Evolutionary conservation across 225 moss, liverwort and hornwort species (phyloP), one percentile per base, ranked within the genome.

Genomic region (Sphagnum tenellum): DNA sequence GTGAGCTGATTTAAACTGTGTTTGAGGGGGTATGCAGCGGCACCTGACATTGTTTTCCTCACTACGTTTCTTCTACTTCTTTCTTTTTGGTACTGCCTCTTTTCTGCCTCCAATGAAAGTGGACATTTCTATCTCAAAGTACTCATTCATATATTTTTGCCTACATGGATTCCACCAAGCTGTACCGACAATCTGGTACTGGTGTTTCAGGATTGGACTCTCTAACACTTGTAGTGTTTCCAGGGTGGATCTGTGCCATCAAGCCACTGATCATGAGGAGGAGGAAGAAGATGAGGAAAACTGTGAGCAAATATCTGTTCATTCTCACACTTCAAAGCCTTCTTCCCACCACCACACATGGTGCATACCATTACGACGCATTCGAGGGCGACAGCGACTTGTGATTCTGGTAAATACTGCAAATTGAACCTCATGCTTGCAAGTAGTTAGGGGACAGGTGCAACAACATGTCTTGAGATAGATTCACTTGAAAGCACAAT

Each of bases 161-260:
- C 29, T 29, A 29, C 29, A 29, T 29, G 29, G 29, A 29, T 29
- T 29, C 29, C 29, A 29, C 29, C 29, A 29, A 29, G 29, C 29
- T 29, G 29, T 29, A 29, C 29, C 29, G 29, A 29, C 29, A 29
- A 29, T 29, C 29, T 29, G 29, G 29, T 29, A 29, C 29, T 29
- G 29, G 29, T 57, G 10, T 4, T 57, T 52, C 49, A 50, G 66
- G 14, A 3, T 56, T 2, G 47, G 45, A 62, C 56, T 45, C 3
- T 63, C 5, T n/a, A n/a, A n/a, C n/a, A 46, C 45, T 62, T 54
- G 55, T 47, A 48, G 5, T 60, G 44, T 55, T 13, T 66, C 14
- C 74, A 93, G 93, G 93, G 93, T 93, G 71, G 93, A 93, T 73
- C 80, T 93, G 66, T 93, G 93, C 78, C 86, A 93, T 72, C 93